Conservation (phyloP, 2,329 filamentous ascomycete genomes). For the Corniculantispora saksenae region DNA sequence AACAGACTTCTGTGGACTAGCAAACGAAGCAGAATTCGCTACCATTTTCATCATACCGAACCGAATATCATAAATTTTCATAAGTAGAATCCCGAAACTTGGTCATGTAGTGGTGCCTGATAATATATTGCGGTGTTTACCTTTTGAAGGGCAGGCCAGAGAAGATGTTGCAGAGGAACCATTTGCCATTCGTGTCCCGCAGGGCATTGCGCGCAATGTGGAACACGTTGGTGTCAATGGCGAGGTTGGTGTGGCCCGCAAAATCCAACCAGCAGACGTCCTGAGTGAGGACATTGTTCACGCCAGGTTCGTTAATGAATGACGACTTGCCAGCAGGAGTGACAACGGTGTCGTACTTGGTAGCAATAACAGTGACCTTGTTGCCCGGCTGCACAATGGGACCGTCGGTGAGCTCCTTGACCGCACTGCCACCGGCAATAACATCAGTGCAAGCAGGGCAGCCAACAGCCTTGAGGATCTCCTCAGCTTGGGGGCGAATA, state of each 20-base stretch:
- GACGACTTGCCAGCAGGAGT: slow-evolving; percentile 18
- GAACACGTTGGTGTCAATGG: slow-evolving; percentile 20
- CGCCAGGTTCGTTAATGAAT: slow-evolving; percentile 20
- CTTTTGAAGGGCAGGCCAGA: not conserved
- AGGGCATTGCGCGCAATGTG: slow-evolving; percentile 21
- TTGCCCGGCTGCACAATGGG: slow-evolving; percentile 22
- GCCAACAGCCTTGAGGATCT: slow-evolving; percentile 18
- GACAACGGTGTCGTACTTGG: slow-evolving; percentile 20
- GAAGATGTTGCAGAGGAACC: slow-evolving; percentile 5
- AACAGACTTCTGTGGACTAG: too few species aligned
- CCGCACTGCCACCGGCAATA: slow-evolving; percentile 14
- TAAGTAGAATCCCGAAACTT: too few species aligned
- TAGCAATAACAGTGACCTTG: slow-evolving; percentile 22
- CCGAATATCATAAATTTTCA: too few species aligned
- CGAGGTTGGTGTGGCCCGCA: slow-evolving; percentile 22
- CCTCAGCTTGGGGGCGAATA: not conserved
- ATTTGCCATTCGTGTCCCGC: slow-evolving; percentile 8
- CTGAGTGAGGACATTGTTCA: slow-evolving; percentile 21
- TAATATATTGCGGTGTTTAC: not conserved
- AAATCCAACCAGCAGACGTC: slow-evolving; percentile 21
- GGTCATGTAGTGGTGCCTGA: too few species aligned
- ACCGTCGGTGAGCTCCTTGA: slow-evolving; percentile 21
- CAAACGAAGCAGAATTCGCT: too few species aligned
- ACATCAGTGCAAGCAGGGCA: slow-evolving; percentile 22
- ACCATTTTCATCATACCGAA: too few species aligned